Percentiles rank a stretch among this genome's conserved stretches.
Conservation (phyloP, 768 basidiomycete genomes). For the Leucosporidium creatinivorum region DNA sequence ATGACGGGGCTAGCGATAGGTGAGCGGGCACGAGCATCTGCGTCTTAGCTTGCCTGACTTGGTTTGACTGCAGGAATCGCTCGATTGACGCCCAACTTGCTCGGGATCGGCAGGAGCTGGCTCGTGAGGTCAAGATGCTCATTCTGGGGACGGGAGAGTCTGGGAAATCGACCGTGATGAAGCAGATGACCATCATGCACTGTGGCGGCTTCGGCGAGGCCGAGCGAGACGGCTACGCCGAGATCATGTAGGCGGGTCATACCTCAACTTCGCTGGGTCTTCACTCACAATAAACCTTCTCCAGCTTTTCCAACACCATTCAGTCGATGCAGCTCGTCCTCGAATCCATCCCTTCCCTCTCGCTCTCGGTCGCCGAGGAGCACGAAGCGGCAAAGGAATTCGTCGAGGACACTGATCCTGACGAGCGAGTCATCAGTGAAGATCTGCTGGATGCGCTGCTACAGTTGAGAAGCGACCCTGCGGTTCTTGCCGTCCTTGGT, state of each 20-base stretch:
- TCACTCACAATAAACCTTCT: too few relatives aligned
- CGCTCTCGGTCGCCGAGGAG: constrained; percentile 66
- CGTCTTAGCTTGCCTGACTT: too few relatives aligned
- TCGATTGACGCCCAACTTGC: too few relatives aligned
- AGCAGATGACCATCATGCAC: constrained; percentile 62
- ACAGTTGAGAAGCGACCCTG: constrained; percentile 66
- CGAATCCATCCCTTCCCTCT: constrained; percentile 68
- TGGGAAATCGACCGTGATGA: constrained; percentile 17
- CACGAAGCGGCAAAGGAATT: constrained; percentile 48
- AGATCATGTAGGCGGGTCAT: constrained; percentile 91
- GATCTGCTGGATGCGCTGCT: constrained; percentile 71
- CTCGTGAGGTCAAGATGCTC: constrained; percentile 25
- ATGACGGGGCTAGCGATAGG: too few relatives aligned
- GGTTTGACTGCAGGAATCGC: too few relatives aligned
- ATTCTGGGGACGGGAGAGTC: constrained; percentile 35
- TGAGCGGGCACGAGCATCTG: too few relatives aligned
- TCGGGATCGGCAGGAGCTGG: too few relatives aligned
- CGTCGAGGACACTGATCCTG: constrained; percentile 25
- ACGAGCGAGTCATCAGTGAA: constrained; percentile 49
- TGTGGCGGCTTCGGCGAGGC: constrained; percentile 66
- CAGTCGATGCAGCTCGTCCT: constrained; percentile 93
- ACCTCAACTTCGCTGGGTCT: too few relatives aligned
- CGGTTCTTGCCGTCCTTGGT: constrained; percentile 72
- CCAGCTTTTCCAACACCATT: constrained; percentile 38
- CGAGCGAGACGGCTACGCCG: constrained; percentile 88